Base-by-base conservation (phyloP, 176 grass and related monocot genomes). In the Saccharum spontaneum region DNA sequence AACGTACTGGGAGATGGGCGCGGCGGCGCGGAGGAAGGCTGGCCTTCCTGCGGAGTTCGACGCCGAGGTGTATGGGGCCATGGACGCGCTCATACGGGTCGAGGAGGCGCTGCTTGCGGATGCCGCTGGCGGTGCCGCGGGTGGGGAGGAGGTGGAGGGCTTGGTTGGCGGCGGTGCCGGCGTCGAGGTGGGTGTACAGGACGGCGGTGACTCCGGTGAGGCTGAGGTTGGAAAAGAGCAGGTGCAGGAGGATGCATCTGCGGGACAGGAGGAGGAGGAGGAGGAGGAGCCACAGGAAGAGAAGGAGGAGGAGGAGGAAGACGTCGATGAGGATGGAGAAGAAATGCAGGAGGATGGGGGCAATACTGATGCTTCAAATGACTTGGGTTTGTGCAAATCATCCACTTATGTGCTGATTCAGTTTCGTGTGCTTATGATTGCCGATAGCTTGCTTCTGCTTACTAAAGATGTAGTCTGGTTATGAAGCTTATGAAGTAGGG, bases 71-170 rank as follows among this genome's bases (percentile, higher is more conserved):
- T 98, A 91, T 55, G 59, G 69, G 46, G 85, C 84, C 20, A 95
- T 98, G 86, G 91, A 94, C 79, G 91, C 97, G 46, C 84, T 90
- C 45, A 84, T 95, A 66, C 89, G 86, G 71, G 89, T 93, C 11
- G 87, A 92, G 57, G 97, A 93, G 74, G 88, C 89, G 39, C 73
- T 87, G 45, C 79, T 90, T 40, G 84, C 84, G 1, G 69, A 52
- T 52, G 78, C 69, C 20, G 63, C 24, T 12, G 88, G 55, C n/a
- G 67, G 24, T 23, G 70, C 28, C 33, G 82, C 20, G 31, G 87
- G 3, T 6, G 78, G 5, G 31, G 78, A 81, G 72, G 79, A 67
- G 60, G 70, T 75, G 17, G 78, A 39, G 79, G 88, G 37, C 1
- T 65, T 82, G 59, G 74, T 83, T 69, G 77, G 38, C 1, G 23